These are phyloP conservation scores for Penicillium longicatenatum DNA, from an alignment of 495 filamentous ascomycete genomes.

Conservation along the genomic window DNA sequence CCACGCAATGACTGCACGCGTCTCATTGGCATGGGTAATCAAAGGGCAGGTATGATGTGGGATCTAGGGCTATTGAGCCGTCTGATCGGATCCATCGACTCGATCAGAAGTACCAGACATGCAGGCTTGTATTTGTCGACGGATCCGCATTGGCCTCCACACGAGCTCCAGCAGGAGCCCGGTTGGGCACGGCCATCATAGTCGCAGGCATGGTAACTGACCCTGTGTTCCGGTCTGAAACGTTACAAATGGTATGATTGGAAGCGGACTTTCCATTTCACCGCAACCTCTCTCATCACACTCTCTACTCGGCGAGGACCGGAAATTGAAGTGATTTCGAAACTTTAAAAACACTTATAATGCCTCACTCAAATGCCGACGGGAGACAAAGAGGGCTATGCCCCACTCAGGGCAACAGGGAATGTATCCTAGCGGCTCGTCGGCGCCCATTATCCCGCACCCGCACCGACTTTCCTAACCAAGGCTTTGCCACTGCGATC, in stretches of 20 bases:
- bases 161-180: conserved; percentile 3
- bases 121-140: neutral
- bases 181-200: conserved; percentile 5
- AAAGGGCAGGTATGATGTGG: too few species aligned
- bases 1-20: neutral
- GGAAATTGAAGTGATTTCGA: neutral
- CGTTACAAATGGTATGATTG: neutral
- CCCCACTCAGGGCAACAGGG: neutral
- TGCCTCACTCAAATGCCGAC: neutral
- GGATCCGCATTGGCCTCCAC: conserved; percentile 7
- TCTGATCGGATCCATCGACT: neutral
- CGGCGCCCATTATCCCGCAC: conserved; percentile 5
- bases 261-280: neutral
- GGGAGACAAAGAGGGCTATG: neutral
- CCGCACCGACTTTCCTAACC: neutral
- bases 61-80: neutral
- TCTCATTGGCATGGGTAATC: too few species aligned
- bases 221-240: conserved; percentile 16
- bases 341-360: neutral
- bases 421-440: neutral
- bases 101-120: neutral
- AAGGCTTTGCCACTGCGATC: neutral
- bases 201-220: conserved; percentile 8
- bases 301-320: neutral
- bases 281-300: neutral